Base-by-base conservation (phyloP, 805 yeast genomes). In the Candida michaelii region DNA sequence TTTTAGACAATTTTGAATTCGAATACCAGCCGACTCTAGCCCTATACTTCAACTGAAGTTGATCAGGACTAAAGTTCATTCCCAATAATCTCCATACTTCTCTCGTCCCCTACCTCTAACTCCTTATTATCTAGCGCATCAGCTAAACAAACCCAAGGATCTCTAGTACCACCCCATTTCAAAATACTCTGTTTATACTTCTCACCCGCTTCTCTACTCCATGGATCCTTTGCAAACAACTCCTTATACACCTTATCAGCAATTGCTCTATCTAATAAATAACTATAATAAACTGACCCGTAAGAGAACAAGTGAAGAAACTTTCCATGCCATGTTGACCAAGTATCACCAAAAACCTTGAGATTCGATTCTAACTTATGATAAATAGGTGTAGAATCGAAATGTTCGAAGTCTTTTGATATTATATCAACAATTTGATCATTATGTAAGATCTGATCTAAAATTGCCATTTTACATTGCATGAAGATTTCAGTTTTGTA, bases 261-360 rank as follows among this genome's bases (percentile, higher is more conserved):
- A 49, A 93, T 86, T 5, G 96, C 97, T 30, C 97, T 68, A 63
- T 93, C 99, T 43, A 93, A 76, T 39, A 93, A 63, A 59, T 93
- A 93, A 23, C 96, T 85, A 65, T 93, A 93, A 58, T 93, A 93
- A 0, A 90, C 86, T 0, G 97, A 87, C 1, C 98, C 98, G 57
- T 93, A 93, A 0, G 96, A 89, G 52, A 85, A 86, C 30, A 93
- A 66, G 58, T 93, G 99, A 1, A 97, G 95, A 63, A 93, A 90
- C 57, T 83, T 88, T 1, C 95, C 97, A 44, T 88, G 95, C 96
- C 97, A 90, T 18, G 82, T 83, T 1, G 95, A 82, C 49, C 76
- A 68, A 14, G 71, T 63, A 51, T 87, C 91, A 2, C 84, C 79
- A 54, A 86, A 81, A 2, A 89, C 78, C 30, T 76, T 67, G 41